Evolutionary conservation across 768 basidiomycete genomes (phyloP), one percentile per base, ranked within the genome.

Genomic region (Russula sp.): DNA sequence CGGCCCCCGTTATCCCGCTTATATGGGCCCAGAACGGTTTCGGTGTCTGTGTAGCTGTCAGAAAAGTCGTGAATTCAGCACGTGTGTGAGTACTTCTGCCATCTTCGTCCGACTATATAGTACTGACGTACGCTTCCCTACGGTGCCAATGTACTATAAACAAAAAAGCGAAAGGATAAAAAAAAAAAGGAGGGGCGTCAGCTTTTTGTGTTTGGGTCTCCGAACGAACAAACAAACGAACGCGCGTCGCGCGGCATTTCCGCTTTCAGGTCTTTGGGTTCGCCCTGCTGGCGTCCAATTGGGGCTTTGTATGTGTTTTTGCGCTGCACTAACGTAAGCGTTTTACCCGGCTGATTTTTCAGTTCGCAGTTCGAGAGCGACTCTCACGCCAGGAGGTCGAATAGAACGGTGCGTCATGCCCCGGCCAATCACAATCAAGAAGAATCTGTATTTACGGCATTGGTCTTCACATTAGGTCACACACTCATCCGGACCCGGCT

Each of bases 191-290:
- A 11, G 25, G 25, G 25, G 25, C 25, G 25, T 29, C 25, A 29
- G 25, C 3, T 29, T 29, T 29, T 29, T 41, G 14, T 22, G 22
- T 49, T 61, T 56, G 35, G 38, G 56, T 53, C 61, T 52, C 61
- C 45, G 61, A 35, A 47, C n/a, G 25, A 53, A 34, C 22, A n/a
- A 56, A 29, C 25, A 3, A 29, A 29, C 25, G 25, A 29, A 29
- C 25, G 25, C 53, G 60, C 47, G 34, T 11, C 43, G 39, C 51
- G 61, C 61, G 57, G 57, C 45, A 45, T 42, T 63, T 58, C 61
- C 57, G 2, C 22, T 53, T 63, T 36, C 18, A 53, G 61, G 35
- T 35, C 61, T 32, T 47, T 34, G 51, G 50, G 45, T 35, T 39
- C 45, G 1, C 5, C 2, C 14, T n/a, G 16, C 18, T 42, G 57